These are phyloP conservation scores for Knufia petricola DNA, from an alignment of 2,329 filamentous ascomycete genomes.

Conservation along the genomic window DNA sequence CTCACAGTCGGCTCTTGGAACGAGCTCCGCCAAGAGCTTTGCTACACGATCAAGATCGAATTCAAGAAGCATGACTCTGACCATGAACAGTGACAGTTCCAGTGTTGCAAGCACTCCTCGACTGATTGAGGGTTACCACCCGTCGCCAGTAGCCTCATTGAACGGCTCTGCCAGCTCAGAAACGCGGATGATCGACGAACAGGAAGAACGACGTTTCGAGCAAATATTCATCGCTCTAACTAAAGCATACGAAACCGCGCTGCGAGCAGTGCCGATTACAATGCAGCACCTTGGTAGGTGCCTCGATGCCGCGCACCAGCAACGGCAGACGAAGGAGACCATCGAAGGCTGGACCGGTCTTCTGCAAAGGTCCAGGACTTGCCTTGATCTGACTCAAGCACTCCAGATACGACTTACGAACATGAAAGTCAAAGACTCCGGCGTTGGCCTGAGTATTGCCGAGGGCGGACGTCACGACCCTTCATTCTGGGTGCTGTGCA, in stretches of 20 bases:
- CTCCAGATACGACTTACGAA: conserved; percentile 63
- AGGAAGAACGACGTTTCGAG: conserved; percentile 75
- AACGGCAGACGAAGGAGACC: conserved; percentile 50
- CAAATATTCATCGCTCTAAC: conserved; percentile 69
- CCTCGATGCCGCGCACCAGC: conserved; percentile 53
- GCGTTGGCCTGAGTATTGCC: conserved; percentile 44
- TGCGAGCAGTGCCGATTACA: conserved; percentile 61
- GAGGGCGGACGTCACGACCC: conserved; percentile 37
- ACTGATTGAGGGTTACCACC: conserved; percentile 63
- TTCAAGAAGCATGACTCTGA: conserved; percentile 19
- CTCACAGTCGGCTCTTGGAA: conserved; percentile 16
- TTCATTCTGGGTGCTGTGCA: conserved; percentile 62
- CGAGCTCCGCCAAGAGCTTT: conserved; percentile 10
- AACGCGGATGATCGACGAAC: conserved; percentile 55
- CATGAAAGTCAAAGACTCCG: conserved; percentile 78
- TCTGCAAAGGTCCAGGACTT: conserved; percentile 59
- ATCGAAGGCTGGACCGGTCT: conserved; percentile 60
- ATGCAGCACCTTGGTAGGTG: conserved; percentile 56
- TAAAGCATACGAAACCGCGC: conserved; percentile 62
- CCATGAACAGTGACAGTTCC: conserved; percentile 25
- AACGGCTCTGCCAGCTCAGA: conserved; percentile 44
- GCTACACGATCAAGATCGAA: conserved; percentile 20
- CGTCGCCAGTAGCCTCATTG: conserved; percentile 39
- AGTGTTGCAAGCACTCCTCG: conserved; percentile 59
- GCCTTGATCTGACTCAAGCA: conserved; percentile 63